phyloP scores from a whole-genome alignment of 129 eudicot genomes.

The Kitagawia praeruptora region DNA sequence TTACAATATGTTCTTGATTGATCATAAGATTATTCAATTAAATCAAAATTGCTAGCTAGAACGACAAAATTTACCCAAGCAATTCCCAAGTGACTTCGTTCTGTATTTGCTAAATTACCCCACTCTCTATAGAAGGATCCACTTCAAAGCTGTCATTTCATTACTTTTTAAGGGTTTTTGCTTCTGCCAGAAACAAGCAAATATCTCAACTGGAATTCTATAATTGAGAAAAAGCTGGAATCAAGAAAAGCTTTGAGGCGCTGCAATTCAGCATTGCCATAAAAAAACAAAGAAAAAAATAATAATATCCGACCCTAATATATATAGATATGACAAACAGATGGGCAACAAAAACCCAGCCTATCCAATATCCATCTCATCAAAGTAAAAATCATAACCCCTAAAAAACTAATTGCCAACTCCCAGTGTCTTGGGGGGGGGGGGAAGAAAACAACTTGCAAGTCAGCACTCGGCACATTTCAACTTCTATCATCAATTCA shows the following conservation, averaged over 20 bases:
- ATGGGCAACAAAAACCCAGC: slow-evolving; percentile 22
- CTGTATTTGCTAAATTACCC: no score
- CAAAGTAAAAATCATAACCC: neutral
- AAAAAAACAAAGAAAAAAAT: neutral
- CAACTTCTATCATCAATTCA: neutral
- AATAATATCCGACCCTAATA: neutral
- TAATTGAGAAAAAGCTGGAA: neutral
- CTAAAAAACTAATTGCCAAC: neutral
- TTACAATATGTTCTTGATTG: no score
- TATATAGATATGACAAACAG: slow-evolving; percentile 8
- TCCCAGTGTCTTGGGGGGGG: neutral
- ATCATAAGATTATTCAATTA: no score
- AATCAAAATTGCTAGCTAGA: no score
- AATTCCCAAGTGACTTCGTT: neutral
- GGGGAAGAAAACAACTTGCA: neutral
- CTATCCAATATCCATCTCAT: slow-evolving; percentile 13
- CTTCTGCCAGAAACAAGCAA: no score
- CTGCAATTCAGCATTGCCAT: neutral
- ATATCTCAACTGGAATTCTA: neutral
- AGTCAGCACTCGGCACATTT: neutral
- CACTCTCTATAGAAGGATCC: no score
- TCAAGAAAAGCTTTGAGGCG: neutral
- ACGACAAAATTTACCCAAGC: neutral
- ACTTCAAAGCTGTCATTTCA: no score
- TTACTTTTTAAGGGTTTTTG: no score